Base-by-base conservation (phyloP, 192 early-diverging fungal species). In the Coemansia aciculifera region DNA sequence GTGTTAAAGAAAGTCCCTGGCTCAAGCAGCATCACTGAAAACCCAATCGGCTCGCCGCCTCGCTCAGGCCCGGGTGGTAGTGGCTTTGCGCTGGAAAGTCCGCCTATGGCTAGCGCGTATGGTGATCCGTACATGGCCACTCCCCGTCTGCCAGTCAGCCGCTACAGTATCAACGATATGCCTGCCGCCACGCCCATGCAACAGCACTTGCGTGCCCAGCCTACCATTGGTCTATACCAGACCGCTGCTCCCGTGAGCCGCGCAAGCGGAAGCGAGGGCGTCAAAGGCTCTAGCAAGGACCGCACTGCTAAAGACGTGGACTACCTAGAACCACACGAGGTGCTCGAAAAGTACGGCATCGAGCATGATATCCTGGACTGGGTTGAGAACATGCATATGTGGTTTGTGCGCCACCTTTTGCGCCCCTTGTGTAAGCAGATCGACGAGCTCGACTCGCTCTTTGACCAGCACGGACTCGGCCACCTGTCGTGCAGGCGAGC, bases 341-440 rank as follows among this genome's bases (percentile, higher is more conserved):
- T 83, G 12, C 60, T 83, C 32, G 72, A 77, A 44, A 64, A 57
- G 39, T 78, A 69, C 64, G 76, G 72, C 59, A 64, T 69, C 1
- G 81, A 74, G 69, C 67, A 64, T n/a, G 73, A 78, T 1, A 67
- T 81, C 32, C 40, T 71, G 34, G 75, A 67, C 24, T 78, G 78
- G 75, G 66, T 72, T 13, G 83, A 85, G 42, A 81, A 78, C 59
- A 85, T 81, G 75, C 78, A 72, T 34, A 51, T 52, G 37, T 85
- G 83, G 83, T 80, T 81, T 71, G 76, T 77, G 27, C 73, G 73
- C 38, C 83, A 81, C 52, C 63, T 85, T 24, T 59, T 85, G 52
- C 70, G 67, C 10, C 83, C 83, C 19, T 63, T 85, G 34, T 57
- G 63, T 61, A 72, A 72, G 68, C 79, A 76, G 63, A 76, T 85